Evolutionary conservation across 1,139 yeast species (phyloP).

Genomic region (Blastobotrys apis): DNA sequence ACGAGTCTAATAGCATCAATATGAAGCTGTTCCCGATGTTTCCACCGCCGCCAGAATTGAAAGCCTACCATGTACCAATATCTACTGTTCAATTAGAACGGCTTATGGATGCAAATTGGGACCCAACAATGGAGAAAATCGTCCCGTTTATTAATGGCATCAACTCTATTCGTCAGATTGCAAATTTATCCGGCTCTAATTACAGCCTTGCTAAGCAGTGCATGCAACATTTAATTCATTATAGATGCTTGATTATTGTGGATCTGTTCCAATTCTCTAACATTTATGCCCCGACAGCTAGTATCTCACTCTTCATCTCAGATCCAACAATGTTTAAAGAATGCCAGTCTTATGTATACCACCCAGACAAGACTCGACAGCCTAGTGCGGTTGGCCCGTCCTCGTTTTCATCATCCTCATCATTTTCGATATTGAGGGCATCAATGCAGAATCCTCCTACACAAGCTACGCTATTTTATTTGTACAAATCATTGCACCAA

Average conservation of each 20-base stretch:
- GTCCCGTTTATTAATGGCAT: conserved; percentile 84
- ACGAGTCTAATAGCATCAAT: conserved; percentile 83
- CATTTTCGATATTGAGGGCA: conserved; percentile 21
- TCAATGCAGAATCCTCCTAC: conserved; percentile 21
- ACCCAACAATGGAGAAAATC: conserved; percentile 89
- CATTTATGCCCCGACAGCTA: conserved; percentile 84
- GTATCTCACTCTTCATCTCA: conserved; percentile 61
- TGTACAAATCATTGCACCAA: conserved; percentile 75
- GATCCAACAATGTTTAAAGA: conserved; percentile 69
- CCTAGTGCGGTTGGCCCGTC: conserved; percentile 14
- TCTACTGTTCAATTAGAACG: conserved; percentile 68
- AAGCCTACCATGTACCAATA: conserved; percentile 79
- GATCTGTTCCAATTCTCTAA: conserved; percentile 89
- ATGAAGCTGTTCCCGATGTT: conserved; percentile 84
- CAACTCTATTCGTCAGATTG: conserved; percentile 72
- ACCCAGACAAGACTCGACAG: conserved; percentile 16
- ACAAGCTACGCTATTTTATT: conserved; percentile 58
- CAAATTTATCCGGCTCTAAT: conserved; percentile 79
- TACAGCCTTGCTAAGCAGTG: conserved; percentile 76
- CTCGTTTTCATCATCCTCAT: conserved; percentile 24
- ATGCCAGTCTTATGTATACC: conserved; percentile 72
- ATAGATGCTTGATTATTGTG: conserved; percentile 73
- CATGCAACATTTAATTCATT: conserved; percentile 86
- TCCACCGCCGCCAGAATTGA: conserved; percentile 75
- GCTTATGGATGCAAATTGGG: conserved; percentile 90